Conservation (phyloP, 306 rosid genomes). For the Coriaria nepalensis region DNA sequence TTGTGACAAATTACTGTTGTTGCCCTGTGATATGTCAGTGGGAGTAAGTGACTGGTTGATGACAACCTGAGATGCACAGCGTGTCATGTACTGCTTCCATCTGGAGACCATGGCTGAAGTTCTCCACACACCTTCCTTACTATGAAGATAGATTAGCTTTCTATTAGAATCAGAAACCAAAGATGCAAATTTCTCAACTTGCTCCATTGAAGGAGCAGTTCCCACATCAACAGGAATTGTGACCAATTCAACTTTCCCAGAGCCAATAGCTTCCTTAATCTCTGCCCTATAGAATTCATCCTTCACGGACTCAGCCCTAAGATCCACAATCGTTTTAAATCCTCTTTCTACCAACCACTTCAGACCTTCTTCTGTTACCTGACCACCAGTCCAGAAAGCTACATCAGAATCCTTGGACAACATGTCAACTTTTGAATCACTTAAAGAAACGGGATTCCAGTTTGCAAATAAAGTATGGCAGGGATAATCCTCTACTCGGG, state of each 20-base stretch:
- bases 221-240: conserved; percentile 67
- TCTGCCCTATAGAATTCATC: conserved; percentile 54
- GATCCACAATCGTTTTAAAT: conserved; percentile 70
- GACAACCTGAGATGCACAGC: conserved; percentile 23
- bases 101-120: conserved; percentile 88
- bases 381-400: conserved; percentile 93
- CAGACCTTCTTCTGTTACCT: conserved; percentile 88
- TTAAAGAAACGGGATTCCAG: conserved; percentile 57
- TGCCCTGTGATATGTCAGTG: conserved; percentile 15
- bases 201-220: conserved; percentile 71
- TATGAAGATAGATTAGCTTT: conserved; percentile 73
- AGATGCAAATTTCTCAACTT: conserved; percentile 64
- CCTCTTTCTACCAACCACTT: conserved; percentile 66
- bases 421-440: conserved; percentile 32
- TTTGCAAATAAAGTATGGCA: conserved; percentile 62
- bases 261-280: conserved; percentile 43
- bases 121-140: conserved; percentile 84
- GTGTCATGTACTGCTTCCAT: conserved; percentile 69
- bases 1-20: conserved; percentile 3
- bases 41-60: conserved; percentile 30
- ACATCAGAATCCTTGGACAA: conserved; percentile 38
- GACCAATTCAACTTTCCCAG: conserved; percentile 57
- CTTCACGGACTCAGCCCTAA: conserved; percentile 59
- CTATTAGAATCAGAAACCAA: conserved; percentile 68
- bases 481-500: conserved; percentile 57